Conservation (phyloP, 176 grass and related monocot genomes). For the Chrysopogon serrulatus region DNA sequence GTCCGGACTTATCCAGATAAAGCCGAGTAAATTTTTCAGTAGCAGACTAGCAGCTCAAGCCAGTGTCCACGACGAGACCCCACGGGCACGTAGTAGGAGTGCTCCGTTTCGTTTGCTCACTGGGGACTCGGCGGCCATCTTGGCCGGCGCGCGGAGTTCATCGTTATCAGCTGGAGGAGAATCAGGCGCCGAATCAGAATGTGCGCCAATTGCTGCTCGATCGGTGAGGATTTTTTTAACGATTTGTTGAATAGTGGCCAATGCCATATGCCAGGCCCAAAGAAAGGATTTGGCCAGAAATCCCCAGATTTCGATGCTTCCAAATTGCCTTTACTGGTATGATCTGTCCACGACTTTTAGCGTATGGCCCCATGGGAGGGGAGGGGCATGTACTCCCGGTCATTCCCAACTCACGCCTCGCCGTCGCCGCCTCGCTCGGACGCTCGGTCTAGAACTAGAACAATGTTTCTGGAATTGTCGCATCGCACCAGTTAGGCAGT, state of each 20-base stretch:
- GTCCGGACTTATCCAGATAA: not conserved
- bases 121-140: not conserved
- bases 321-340: not conserved
- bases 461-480: constrained; percentile 18
- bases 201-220: not conserved
- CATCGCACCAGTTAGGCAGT: not conserved
- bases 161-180: constrained; percentile 14
- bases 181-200: not conserved
- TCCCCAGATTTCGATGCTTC: not conserved
- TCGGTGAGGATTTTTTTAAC: not conserved
- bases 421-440: not conserved
- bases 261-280: not conserved
- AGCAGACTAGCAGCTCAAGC: not conserved
- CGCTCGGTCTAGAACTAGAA: not conserved
- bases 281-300: not conserved
- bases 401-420: not conserved
- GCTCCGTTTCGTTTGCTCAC: not conserved
- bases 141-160: not conserved
- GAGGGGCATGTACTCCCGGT: not conserved
- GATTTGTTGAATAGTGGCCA: not conserved
- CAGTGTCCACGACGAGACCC: constrained; percentile 14
- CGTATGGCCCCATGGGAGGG: not conserved
- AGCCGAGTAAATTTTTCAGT: not conserved
- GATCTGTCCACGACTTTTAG: not conserved
- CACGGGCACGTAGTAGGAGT: not conserved